Base-by-base conservation (phyloP, 768 basidiomycete genomes). In the Lactarius psammicola region DNA sequence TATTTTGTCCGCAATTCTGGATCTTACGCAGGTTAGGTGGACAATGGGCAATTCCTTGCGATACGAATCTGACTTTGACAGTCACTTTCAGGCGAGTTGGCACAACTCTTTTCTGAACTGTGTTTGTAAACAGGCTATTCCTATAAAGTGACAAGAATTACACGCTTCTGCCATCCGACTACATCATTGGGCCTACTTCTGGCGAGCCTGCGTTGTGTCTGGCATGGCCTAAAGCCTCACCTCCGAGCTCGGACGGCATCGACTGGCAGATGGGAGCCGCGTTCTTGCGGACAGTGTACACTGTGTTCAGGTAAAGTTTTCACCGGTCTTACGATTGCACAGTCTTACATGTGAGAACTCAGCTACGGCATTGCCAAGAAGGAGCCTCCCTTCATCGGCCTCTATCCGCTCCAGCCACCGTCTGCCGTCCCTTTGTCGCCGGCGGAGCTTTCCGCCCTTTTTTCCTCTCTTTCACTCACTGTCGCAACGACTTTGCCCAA, bases 221-320 rank as follows among this genome's bases (percentile, higher is more conserved):
- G 51, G 78, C 88, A 30, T 93, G 91, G 91, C 90, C 90, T 0
- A 79, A 76, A 68, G 89, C 89, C 4, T 75, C 78, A 23, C 80
- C 85, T 9, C 91, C 89, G 0, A 87, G 80, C 64, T 68, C 85
- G 17, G 87, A 92, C 74, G 91, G 89, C 17, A 81, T 93, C 60
- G 91, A 93, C 71, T 93, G 91, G 91, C 89, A 92, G 74, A 79
- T 93, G 57, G 90, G 89, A 26, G 74, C 82, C 1, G 80, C 87
- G 0, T 92, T 92, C 73, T 71, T 93, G 62, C 81, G 86, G 38
- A 89, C 88, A 2, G 89, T 92, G 0, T 93, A 92, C 73, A 87
- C 88, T 5, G 79, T 92, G 46, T 92, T 84, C 80, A 91, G 87
- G 90, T 88, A 68, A 62, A 18, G 10, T 63, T 59, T 38, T 28